Evolutionary conservation across 495 filamentous ascomycete species (phyloP), one percentile per base, ranked within the genome.

Genomic region (Tuber aestivum): DNA sequence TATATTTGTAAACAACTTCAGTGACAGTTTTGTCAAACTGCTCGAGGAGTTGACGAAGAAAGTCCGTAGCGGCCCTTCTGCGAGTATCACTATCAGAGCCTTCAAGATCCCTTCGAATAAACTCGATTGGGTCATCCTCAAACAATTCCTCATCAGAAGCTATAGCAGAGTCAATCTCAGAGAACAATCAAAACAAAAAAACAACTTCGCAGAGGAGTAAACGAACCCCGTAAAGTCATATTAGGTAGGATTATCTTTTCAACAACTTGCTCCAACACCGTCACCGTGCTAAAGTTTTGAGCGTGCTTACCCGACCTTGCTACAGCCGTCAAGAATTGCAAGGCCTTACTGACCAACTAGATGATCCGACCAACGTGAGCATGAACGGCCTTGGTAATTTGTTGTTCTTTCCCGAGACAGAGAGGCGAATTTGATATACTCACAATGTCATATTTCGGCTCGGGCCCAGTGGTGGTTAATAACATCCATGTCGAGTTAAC

Each of bases 101-200:
- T 84, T 99, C 96, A 23, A 99, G 87, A 83, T 99, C 95, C 76
- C 94, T 90, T 72, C 96, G 88, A 81, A 98, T 98, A 84, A 97
- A 99, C 83, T 99, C 96, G 83, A 99, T 97, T 4, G 96, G 96
- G 83, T 99, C 96, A 81, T 99, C 96, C 83, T 98, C 96, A 79
- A 98, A 97, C 48, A 97, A 87, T 83, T 99, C 96, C 76, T 97
- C 90, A 75, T 99, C 96, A 3, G 94, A 93, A 77, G 96, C 94
- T 81, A 41, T 70, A n/a, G 37, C 21, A 23, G 71, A 20, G 40
- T 73, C 35, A 73, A 38, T 32, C 9, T 18, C 35, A 9, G 61
- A 18, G 38, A 73, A 40, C 23, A 35, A 12, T n/a, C 72, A 68
- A n/a, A 35, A 73, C 38, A 61, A 48, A 27, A 70, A 16, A 14